Base-by-base conservation (phyloP, 257 asterid genomes). In the Nemophila menziesii region DNA sequence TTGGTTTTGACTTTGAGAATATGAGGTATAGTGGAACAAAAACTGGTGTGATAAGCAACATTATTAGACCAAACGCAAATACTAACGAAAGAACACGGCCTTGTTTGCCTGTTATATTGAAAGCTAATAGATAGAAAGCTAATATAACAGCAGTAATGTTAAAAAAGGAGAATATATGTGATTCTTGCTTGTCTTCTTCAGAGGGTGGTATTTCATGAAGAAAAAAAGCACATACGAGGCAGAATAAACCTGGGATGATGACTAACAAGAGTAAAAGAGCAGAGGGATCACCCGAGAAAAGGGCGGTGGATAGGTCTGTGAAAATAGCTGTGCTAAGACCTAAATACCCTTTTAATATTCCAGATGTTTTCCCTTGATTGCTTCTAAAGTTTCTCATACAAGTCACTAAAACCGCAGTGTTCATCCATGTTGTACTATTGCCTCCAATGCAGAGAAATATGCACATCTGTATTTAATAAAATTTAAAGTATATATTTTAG, bases 341-440 rank as follows among this genome's bases (percentile, higher is more conserved):
- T 1, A 61, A 52, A 8, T 54, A 61, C 16, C 68, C 68, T 21
- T 61, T 61, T 0, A 61, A 41, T n/a, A 61, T 54, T 12, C 68
- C 68, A 5, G 58, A 54, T 21, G 55, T 49, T 1, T 62, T 54
- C 0, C 66, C 71, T 26, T 58, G 44, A 22, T 58, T 58, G 16
- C 48, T 43, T n/a, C 55, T 4, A 43, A 64, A 64, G 52, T 64
- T 58, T 15, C 71, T 22, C n/a, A 64, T 53, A 42, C 66, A 64
- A 0, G 62, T 58, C 1, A 64, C 71, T 1, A 64, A 54, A 19
- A 64, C 16, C 1, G 62, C 62, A 0, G 66, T 64, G 41, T 58
- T 64, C 66, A 58, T 64, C 71, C 71, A 64, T 2, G 71, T 64
- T 0, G 71, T 52, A 27, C 66, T 63, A 33, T 63, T 63, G 16